These are phyloP conservation scores for Parachaetomium inaequale DNA, from an alignment of 495 filamentous ascomycete species.

Conservation along the genomic window DNA sequence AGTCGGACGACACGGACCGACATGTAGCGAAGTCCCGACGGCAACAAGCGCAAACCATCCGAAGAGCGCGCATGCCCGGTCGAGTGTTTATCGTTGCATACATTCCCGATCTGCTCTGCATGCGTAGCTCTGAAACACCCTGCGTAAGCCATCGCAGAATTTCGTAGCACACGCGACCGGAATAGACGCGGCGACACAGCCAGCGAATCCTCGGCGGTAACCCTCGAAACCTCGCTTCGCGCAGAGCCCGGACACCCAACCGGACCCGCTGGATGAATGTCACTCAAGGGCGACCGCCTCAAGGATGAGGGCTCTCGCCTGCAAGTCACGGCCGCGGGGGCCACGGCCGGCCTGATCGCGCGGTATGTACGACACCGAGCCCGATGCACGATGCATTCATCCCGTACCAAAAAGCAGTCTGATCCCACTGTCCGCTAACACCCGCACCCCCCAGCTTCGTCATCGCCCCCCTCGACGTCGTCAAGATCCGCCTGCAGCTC, in stretches of 20 bases:
- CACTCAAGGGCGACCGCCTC: constrained; percentile 54
- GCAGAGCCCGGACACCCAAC: neutral
- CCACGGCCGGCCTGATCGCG: constrained; percentile 82
- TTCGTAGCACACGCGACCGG: too few relatives aligned
- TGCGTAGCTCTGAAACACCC: too few relatives aligned
- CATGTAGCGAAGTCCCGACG: neutral
- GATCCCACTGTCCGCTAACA: constrained; percentile 4
- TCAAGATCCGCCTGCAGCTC: constrained; percentile 94
- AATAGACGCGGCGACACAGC: too few relatives aligned
- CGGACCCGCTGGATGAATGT: constrained; percentile 32
- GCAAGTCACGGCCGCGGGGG: constrained; percentile 81
- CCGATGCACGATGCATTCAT: neutral
- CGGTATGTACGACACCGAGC: constrained; percentile 78
- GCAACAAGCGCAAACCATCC: neutral
- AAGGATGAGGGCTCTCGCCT: constrained; percentile 89
- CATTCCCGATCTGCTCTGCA: too few relatives aligned
- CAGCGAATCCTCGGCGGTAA: too few relatives aligned
- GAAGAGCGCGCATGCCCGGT: too few relatives aligned
- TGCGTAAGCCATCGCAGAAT: too few relatives aligned
- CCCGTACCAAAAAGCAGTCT: neutral
- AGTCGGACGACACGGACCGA: neutral
- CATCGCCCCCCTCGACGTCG: constrained; percentile 87
- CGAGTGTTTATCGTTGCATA: too few relatives aligned
- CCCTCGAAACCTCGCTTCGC: too few relatives aligned
- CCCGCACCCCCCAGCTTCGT: constrained; percentile 58